Conservation (phyloP, 306 rosid genomes). For the Corylus heterophylla region DNA sequence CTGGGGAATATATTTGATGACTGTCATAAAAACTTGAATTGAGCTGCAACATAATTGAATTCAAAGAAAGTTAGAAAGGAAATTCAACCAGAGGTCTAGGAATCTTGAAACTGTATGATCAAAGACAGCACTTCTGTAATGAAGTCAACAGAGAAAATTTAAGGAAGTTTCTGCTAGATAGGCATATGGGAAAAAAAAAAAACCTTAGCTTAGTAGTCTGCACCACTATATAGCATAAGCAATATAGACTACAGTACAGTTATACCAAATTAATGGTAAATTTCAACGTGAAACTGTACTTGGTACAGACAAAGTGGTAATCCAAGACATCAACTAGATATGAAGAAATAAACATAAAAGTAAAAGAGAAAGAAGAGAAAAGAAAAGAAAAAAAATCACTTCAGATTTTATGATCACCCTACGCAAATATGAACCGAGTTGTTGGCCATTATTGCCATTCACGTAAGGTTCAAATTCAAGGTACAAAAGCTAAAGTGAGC, state of each 20-base stretch:
- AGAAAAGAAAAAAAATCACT: not conserved
- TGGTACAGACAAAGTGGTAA: not conserved
- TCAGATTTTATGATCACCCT: not conserved
- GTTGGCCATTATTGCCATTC: not conserved
- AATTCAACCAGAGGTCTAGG: not conserved
- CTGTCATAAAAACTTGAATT: slow-evolving; percentile 64
- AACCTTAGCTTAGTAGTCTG: not conserved
- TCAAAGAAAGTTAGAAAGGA: slow-evolving; percentile 19
- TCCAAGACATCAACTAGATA: not conserved
- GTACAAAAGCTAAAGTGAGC: not conserved
- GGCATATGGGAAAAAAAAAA: not conserved
- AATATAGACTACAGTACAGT: not conserved
- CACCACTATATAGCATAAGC: not conserved
- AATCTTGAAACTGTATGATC: not conserved
- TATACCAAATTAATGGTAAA: too few species aligned
- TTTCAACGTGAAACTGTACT: not conserved
- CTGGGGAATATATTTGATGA: slow-evolving; percentile 78
- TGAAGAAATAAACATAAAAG: not conserved
- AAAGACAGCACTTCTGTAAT: not conserved
- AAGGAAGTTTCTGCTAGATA: not conserved
- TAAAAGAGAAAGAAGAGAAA: not conserved
- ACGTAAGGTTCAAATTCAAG: not conserved
- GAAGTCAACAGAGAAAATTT: not conserved
- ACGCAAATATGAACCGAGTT: not conserved
- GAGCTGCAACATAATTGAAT: slow-evolving; percentile 50